A percentile compares a stretch with the other conserved stretches of the same genome.
These are phyloP conservation scores for Phytophthora sansomeana DNA, from an alignment of 352 stramenopile genomes.

Conservation along the genomic window DNA sequence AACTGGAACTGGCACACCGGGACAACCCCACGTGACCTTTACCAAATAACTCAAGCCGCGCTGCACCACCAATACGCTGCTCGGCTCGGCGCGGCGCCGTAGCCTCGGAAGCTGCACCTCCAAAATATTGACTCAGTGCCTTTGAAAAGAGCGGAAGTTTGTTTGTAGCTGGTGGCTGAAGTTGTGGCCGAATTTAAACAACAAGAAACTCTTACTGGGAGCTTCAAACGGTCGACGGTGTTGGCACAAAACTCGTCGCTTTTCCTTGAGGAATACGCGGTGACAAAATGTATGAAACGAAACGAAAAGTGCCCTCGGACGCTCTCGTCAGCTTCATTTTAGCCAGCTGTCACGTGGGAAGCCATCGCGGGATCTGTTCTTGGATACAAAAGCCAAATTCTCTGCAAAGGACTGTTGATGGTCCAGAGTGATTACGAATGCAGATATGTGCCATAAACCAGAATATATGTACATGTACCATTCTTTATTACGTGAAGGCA, in stretches of 20 bases:
- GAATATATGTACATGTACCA: not conserved
- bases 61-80: no score
- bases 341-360: not conserved
- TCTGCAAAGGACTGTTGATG: not conserved
- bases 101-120: not conserved
- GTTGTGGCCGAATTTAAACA: no score
- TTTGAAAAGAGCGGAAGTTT: not conserved
- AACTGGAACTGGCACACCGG: no score
- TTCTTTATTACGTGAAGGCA: no score
- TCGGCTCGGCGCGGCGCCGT: no score
- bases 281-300: slow-evolving; percentile 11
- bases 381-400: slow-evolving; percentile 1
- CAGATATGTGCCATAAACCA: not conserved
- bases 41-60: no score
- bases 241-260: not conserved
- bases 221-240: no score
- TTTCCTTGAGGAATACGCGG: not conserved
- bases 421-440: not conserved
- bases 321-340: slow-evolving; percentile 9
- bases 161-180: not conserved
- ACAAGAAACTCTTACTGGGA: no score
- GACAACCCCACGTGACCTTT: no score
- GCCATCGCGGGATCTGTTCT: slow-evolving; percentile 9
- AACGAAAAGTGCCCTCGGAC: slow-evolving; percentile 11
- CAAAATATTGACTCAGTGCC: not conserved